Base-by-base conservation (phyloP, 148 eudicot species). In the Chenopodium album region DNA sequence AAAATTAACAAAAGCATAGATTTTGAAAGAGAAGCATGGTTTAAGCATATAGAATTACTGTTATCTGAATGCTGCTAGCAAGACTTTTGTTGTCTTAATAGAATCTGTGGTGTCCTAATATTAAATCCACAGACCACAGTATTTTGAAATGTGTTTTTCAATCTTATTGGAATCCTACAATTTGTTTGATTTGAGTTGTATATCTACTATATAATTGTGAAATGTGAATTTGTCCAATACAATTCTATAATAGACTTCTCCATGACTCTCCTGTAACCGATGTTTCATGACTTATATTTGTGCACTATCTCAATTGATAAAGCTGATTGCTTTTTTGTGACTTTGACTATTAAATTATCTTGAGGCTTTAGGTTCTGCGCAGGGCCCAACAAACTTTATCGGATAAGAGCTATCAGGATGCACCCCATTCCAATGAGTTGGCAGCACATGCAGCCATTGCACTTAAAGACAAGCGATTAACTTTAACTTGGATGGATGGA, bases 401-500 rank as follows among this genome's bases (percentile, higher is more conserved):
- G 74, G 81, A 79, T 63, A 86, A 84, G 84, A 87, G 56, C 72
- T 79, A 84, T 48, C 74, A 82, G 78, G 81, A 89, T 65, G 71
- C 64, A 60, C 84, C 76, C 78, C 85, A 82, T 87, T 79, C 85
- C 52, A 84, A 86, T 76, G 80, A 82, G 68, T 26, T 66, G 67
- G 84, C 89, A 76, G 86, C 86, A 44, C 86, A 91, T 84, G 81
- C 93, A 67, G 86, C 87, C 23, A 73, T 60, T 81, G 97, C 94
- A 74, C 82, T 90, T 73, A 86, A 90, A 85, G 91, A 92, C 78
- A 96, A 90, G 76, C 84, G 99, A 56, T 78, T 94, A 84, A 91
- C 98, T 47, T 89, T 96, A 78, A 88, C 97, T 82, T 96, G 99
- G 99, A 90, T 96, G 78, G 99, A 96, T 81, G 99, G 99, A 79